phyloP scores from a whole-genome alignment of 192 early-diverging fungal genomes.

The Paraglomus occultum region DNA sequence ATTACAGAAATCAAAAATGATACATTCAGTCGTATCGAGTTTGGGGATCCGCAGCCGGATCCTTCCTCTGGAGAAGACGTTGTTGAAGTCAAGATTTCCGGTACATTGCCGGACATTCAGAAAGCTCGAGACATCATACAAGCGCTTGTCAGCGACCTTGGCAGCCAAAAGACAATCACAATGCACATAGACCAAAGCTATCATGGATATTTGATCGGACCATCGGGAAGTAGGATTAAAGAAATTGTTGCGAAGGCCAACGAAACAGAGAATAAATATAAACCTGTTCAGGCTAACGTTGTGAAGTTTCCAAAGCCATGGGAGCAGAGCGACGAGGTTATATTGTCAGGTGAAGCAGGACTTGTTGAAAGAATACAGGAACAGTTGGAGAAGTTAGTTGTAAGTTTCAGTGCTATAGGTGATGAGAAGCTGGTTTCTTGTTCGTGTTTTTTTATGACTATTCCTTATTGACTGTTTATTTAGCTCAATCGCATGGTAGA shows the following conservation, averaged over 20 bases:
- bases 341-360: constrained; percentile 59
- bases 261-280: constrained; percentile 48
- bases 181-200: constrained; percentile 51
- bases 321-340: constrained; percentile 55
- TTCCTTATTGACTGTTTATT: too few species aligned
- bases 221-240: constrained; percentile 59
- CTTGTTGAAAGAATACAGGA: constrained; percentile 52
- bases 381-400: constrained; percentile 45
- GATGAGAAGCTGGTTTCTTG: too few species aligned
- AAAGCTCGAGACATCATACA: constrained; percentile 57
- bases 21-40: constrained; percentile 74
- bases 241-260: constrained; percentile 59
- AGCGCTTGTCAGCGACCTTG: constrained; percentile 59
- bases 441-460: constrained; percentile 27
- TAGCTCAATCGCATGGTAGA: constrained; percentile 15
- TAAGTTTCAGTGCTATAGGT: not conserved
- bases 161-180: constrained; percentile 49
- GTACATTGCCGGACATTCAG: constrained; percentile 54
- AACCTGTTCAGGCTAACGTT: constrained; percentile 43
- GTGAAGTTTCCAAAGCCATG: constrained; percentile 61
- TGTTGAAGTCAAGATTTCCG: constrained; percentile 49
- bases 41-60: constrained; percentile 47
- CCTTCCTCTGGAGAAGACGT: constrained; percentile 36
- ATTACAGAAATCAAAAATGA: constrained; percentile 74
- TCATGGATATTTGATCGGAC: constrained; percentile 68